Base-by-base conservation (phyloP, 1,139 yeast genomes). In the Kodamaea suecica region DNA sequence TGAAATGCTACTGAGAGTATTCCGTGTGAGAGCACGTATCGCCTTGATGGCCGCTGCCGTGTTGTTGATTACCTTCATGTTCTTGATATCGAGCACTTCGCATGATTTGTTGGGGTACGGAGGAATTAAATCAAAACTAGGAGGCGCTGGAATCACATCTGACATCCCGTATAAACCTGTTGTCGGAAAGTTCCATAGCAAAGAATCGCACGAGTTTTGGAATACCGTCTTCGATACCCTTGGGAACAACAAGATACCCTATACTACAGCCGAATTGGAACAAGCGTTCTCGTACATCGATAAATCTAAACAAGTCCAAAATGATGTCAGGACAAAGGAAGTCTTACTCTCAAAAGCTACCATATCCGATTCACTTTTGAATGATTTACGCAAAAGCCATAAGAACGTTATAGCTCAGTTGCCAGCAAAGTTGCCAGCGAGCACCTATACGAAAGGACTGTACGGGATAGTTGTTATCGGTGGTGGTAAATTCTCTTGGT, bases 391-490 rank as follows among this genome's bases (percentile, higher is more conserved):
- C 30, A 20, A 27, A 6, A 61, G 59, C 31, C 70, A 66, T 41
- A 26, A 38, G 3, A 38, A 43, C 4, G 48, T 63, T 2, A 41
- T 59, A 23, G 32, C 42, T 4, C 44, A 47, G 17, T 44, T 66
- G 16, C 70, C 71, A 0, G 36, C 40, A 4, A 43, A 47, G 19
- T 41, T 63, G n/a, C 47, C 59, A 2, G 43, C 42, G 5, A 29
- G 56, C 0, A 53, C 61, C 2, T 65, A 55, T 40, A 52, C 48
- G 13, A 42, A 50, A 27, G 56, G 48, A 6, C 46, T 63, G 1
- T 52, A 40, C 27, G 73, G 73, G 23, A 50, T 63, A 2, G 71
- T 64, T 2, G 37, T 65, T 29, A 61, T 66, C 19, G 73, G 73
- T 2, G 73, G 73, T 3, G 61, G 57, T 4, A 50, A 51, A 32